Evolutionary conservation across 768 basidiomycete genomes (phyloP).

Genomic region (Trichaptum fuscoviolaceum): DNA sequence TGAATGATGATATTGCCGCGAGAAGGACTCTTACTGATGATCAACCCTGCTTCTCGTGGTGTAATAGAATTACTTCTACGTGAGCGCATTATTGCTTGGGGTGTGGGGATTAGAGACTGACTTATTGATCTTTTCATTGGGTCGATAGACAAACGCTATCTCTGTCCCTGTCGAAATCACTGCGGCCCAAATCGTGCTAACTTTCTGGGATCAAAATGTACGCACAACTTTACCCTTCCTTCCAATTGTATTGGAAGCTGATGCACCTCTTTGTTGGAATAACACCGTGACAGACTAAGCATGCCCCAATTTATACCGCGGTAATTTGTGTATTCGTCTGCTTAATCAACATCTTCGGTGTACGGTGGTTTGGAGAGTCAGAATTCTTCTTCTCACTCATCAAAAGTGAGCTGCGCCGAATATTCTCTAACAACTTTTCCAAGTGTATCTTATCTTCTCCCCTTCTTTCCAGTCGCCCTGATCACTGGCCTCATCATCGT

Average conservation of each 20-base stretch:
- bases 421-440: neutral
- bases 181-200: slow-evolving; percentile 62
- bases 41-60: slow-evolving; percentile 28
- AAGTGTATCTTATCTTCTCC: slow-evolving; percentile 9
- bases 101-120: neutral
- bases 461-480: slow-evolving; percentile 38
- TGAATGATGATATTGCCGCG: neutral
- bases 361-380: slow-evolving; percentile 68
- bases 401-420: slow-evolving; percentile 40
- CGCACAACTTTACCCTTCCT: slow-evolving; percentile 14
- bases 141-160: slow-evolving; percentile 39
- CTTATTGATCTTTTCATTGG: slow-evolving; percentile 24
- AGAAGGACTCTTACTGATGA: slow-evolving; percentile 20
- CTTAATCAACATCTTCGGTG: slow-evolving; percentile 65
- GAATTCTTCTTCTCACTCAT: slow-evolving; percentile 65
- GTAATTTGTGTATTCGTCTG: slow-evolving; percentile 54
- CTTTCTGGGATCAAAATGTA: slow-evolving; percentile 67
- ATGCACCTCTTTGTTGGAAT: neutral
- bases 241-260: neutral
- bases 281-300: slow-evolving; percentile 33
- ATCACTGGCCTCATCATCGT: slow-evolving; percentile 49
- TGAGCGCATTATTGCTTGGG: slow-evolving; percentile 32
- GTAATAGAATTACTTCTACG: slow-evolving; percentile 49
- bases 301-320: slow-evolving; percentile 52
- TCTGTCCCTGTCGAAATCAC: slow-evolving; percentile 71